Percentiles rank a stretch among this genome's conserved stretches.
These are phyloP conservation scores for Salix viminalis DNA, from an alignment of 345 rosid species.

Conservation along the genomic window DNA sequence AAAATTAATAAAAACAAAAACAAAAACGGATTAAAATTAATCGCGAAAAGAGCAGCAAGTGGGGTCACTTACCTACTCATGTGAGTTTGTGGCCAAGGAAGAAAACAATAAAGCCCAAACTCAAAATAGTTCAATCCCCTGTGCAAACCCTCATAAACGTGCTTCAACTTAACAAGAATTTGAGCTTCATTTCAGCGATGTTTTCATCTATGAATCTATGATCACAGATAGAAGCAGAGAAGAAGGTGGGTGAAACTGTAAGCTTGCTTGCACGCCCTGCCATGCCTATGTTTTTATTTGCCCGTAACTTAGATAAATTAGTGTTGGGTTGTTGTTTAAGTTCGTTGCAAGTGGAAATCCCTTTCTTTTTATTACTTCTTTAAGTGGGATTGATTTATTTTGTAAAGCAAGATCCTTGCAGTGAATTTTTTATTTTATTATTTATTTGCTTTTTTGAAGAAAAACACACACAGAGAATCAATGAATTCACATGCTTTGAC, in stretches of 20 bases:
- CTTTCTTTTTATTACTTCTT: background rate
- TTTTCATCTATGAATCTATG: background rate
- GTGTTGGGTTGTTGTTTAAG: background rate
- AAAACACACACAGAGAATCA: background rate
- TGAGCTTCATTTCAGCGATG: background rate
- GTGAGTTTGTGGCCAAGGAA: background rate
- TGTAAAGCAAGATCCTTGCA: background rate
- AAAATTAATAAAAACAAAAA: too few relatives aligned
- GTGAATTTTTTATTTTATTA: background rate
- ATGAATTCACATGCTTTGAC: background rate
- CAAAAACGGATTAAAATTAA: background rate
- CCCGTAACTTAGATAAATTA: background rate
- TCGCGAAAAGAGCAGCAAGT: background rate
- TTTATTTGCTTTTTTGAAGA: background rate
- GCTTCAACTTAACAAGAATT: background rate
- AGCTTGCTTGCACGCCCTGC: background rate
- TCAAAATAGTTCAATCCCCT: background rate
- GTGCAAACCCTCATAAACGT: background rate
- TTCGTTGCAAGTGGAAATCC: background rate
- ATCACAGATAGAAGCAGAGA: background rate
- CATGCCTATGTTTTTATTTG: background rate
- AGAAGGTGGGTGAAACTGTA: background rate
- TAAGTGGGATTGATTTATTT: background rate
- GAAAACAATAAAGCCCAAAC: background rate
- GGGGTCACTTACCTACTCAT: background rate